Percentiles rank a stretch among this genome's conserved stretches.
Conservation (phyloP, 2,329 filamentous ascomycete genomes). For the Neofusicoccum kwambonambiense region DNA sequence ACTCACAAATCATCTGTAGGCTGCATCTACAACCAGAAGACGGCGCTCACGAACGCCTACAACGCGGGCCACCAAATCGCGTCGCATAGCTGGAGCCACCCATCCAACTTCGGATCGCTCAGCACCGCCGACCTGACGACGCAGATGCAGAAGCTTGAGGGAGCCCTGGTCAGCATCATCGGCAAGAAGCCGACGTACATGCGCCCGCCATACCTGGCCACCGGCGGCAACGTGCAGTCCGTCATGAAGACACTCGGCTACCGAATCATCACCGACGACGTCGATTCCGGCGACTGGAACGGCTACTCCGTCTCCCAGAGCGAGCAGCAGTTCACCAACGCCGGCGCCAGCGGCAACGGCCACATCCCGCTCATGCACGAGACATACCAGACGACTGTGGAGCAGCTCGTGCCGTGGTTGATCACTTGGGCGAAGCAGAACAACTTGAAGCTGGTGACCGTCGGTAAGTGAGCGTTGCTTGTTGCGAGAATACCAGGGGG, state of each 20-base stretch:
- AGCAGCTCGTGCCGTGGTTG: slow-evolving; percentile 36
- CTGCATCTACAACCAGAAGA: slow-evolving; percentile 36
- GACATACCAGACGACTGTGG: slow-evolving; percentile 34
- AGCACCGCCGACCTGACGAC: slow-evolving; percentile 29
- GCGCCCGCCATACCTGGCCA: slow-evolving; percentile 37
- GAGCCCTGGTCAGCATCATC: slow-evolving; percentile 37
- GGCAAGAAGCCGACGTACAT: slow-evolving; percentile 38
- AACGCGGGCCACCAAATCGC: slow-evolving; percentile 37
- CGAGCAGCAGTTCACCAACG: slow-evolving; percentile 32
- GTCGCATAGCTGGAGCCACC: slow-evolving; percentile 36
- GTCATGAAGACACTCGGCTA: slow-evolving; percentile 36
- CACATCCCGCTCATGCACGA: slow-evolving; percentile 38
- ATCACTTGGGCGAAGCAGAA: slow-evolving; percentile 39
- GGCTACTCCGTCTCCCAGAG: slow-evolving; percentile 33
- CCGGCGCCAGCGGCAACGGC: slow-evolving; percentile 34
- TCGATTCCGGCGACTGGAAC: slow-evolving; percentile 37
- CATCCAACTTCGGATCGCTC: slow-evolving; percentile 33
- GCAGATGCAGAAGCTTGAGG: slow-evolving; percentile 35
- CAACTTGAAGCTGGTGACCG: slow-evolving; percentile 35
- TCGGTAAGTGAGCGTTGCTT: slow-evolving; percentile 26
- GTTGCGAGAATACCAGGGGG: not conserved
- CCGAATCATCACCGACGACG: slow-evolving; percentile 34
- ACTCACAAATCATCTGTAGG: slow-evolving; percentile 21
- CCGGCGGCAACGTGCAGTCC: slow-evolving; percentile 30
- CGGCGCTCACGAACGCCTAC: slow-evolving; percentile 33